Conservation (phyloP, 192 early-diverging fungal genomes). For the Mortierella antarctica region DNA sequence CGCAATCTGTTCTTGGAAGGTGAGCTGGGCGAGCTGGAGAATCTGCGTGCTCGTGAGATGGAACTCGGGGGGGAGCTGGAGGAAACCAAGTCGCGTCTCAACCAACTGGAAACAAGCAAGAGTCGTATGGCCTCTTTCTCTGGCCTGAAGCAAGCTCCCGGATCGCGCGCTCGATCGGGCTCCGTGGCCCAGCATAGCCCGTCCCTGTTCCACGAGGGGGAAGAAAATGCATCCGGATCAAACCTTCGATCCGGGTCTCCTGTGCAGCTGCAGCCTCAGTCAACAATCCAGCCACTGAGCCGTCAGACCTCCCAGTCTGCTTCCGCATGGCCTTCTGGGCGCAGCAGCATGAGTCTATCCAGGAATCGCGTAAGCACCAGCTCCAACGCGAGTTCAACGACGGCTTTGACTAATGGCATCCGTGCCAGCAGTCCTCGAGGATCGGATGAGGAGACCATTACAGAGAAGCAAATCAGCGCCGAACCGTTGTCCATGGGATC, state of each 20-base stretch:
- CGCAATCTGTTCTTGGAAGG: constrained; percentile 45
- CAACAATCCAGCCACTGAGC: background rate
- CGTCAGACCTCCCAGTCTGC: constrained; percentile 17
- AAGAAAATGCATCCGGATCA: constrained; percentile 1
- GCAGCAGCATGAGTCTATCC: constrained; percentile 34
- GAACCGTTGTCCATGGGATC: too few species aligned
- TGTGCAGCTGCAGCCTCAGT: constrained; percentile 4
- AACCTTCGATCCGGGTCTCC: constrained; percentile 16
- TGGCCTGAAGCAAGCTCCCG: constrained; percentile 13
- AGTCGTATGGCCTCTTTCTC: constrained; percentile 36
- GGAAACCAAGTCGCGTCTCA: constrained; percentile 24
- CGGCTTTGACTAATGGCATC: too few species aligned
- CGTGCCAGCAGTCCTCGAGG: too few species aligned
- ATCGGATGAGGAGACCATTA: too few species aligned
- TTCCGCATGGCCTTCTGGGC: constrained; percentile 41
- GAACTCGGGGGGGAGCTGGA: constrained; percentile 36
- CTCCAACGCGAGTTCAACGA: constrained; percentile 19
- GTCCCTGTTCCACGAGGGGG: constrained; percentile 13
- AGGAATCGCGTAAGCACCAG: constrained; percentile 41
- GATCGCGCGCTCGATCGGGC: constrained; percentile 22
- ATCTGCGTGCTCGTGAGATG: constrained; percentile 46
- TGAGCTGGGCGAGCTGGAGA: constrained; percentile 43
- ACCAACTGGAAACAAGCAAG: constrained; percentile 33
- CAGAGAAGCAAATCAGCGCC: too few species aligned
- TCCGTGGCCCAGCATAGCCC: constrained; percentile 42